phyloP scores from a whole-genome alignment of 2,329 filamentous ascomycete genomes.

The Pseudopithomyces chartarum region DNA sequence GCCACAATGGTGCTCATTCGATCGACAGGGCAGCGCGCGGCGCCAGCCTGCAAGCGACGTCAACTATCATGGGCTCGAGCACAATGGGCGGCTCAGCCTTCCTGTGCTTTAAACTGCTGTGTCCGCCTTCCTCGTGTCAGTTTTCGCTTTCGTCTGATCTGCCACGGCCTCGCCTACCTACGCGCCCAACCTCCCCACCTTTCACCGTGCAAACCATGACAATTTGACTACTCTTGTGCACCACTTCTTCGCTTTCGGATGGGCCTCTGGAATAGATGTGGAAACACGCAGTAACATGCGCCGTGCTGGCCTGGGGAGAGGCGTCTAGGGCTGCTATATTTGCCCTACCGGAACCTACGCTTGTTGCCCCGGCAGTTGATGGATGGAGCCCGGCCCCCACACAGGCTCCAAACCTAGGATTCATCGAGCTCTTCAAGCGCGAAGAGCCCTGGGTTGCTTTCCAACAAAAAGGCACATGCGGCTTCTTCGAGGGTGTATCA shows the following conservation, averaged over 20 bases:
- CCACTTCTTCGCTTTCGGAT: slow-evolving; percentile 16
- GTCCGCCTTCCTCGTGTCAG: slow-evolving; percentile 8
- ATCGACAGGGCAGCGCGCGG: slow-evolving; percentile 16
- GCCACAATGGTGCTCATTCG: slow-evolving; percentile 11
- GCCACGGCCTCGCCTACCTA: neutral
- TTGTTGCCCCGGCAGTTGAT: slow-evolving; percentile 25
- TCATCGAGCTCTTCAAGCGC: slow-evolving; percentile 35
- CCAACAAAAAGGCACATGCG: slow-evolving; percentile 33
- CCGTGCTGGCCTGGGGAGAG: slow-evolving; percentile 33
- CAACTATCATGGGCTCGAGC: slow-evolving; percentile 12
- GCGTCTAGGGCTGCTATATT: slow-evolving; percentile 33
- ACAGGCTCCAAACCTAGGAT: slow-evolving; percentile 24
- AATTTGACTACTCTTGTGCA: slow-evolving; percentile 10
- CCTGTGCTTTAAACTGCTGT: slow-evolving; percentile 7
- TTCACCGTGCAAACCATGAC: slow-evolving; percentile 6
- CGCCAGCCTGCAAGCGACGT: slow-evolving; percentile 10
- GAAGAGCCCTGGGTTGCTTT: slow-evolving; percentile 1
- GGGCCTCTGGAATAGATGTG: slow-evolving; percentile 29
- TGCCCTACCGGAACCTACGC: slow-evolving; percentile 34
- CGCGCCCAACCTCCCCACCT: neutral
- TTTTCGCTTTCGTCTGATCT: slow-evolving; percentile 4
- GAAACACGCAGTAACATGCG: slow-evolving; percentile 23
- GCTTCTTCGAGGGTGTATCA: slow-evolving; percentile 31
- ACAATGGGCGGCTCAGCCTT: slow-evolving; percentile 17
- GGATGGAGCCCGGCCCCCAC: slow-evolving; percentile 41